phyloP scores from a whole-genome alignment of 208 protist genomes.

The Herpetomonas muscarum region DNA sequence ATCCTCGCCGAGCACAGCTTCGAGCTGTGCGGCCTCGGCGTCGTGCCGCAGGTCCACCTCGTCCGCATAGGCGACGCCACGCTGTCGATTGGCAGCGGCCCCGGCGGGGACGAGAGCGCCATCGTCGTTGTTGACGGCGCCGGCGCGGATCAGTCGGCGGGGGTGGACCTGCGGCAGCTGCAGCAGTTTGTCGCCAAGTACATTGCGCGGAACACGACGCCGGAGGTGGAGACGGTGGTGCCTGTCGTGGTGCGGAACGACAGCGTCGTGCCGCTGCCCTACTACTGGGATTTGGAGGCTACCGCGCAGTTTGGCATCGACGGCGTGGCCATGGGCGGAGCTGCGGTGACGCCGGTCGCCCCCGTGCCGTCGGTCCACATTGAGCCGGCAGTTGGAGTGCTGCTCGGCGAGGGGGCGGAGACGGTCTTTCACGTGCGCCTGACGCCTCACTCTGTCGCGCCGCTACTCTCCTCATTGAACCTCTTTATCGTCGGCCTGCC shows the following conservation, averaged over 20 bases:
- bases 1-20: conserved; percentile 59
- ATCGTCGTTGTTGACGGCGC: too few relatives aligned
- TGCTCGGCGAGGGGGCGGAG: conserved; percentile 17
- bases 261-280: conserved; percentile 53
- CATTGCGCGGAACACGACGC: conserved; percentile 56
- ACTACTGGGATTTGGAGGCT: conserved; percentile 48
- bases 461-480: conserved; percentile 47
- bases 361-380: conserved; percentile 8
- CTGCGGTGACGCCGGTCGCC: conserved; percentile 9
- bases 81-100: conserved; percentile 4
- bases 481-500: conserved; percentile 78
- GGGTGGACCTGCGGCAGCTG: conserved; percentile 31
- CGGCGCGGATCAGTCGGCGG: conserved; percentile 16
- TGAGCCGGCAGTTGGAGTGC: conserved; percentile 23
- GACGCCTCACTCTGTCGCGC: conserved; percentile 23
- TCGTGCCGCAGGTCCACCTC: conserved; percentile 67
- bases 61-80: conserved; percentile 39
- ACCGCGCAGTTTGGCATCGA: conserved; percentile 13
- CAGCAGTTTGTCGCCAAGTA: conserved; percentile 30
- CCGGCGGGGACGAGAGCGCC: background rate
- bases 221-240: conserved; percentile 41
- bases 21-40: conserved; percentile 41
- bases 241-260: conserved; percentile 58
- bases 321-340: conserved; percentile 14
- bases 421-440: conserved; percentile 31